Conservation (phyloP, 768 basidiomycete genomes). For the Hirschioporus abietinus region DNA sequence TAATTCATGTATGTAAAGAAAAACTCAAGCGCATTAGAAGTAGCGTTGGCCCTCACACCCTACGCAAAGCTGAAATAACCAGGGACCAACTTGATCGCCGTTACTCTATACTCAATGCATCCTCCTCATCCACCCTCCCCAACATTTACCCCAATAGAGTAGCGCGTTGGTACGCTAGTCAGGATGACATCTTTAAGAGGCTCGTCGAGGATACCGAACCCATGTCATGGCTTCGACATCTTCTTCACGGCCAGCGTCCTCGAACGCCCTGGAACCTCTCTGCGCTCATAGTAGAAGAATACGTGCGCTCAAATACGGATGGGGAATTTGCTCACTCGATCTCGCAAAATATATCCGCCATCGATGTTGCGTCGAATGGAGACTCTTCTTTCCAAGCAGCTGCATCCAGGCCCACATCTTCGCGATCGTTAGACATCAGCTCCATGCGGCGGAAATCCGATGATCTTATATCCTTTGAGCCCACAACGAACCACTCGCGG, state of each 20-base stretch:
- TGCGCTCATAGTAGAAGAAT: conserved; percentile 67
- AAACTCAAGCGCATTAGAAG: conserved; percentile 51
- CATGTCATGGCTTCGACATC: conserved; percentile 67
- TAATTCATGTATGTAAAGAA: conserved; percentile 30
- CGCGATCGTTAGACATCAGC: conserved; percentile 19
- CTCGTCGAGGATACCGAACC: conserved; percentile 63
- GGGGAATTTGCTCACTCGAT: conserved; percentile 38
- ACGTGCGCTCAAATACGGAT: conserved; percentile 36
- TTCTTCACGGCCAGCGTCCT: conserved; percentile 36
- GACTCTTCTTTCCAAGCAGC: conserved; percentile 13
- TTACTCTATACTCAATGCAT: conserved; percentile 49
- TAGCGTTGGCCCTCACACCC: conserved; percentile 44
- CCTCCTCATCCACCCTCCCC: conserved; percentile 38
- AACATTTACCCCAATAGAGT: conserved; percentile 24
- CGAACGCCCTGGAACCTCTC: conserved; percentile 53
- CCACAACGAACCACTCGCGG: conserved; percentile 37
- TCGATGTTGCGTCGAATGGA: conserved; percentile 6
- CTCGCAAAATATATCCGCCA: conserved; percentile 32
- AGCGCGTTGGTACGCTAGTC: conserved; percentile 56
- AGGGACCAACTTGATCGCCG: conserved; percentile 60
- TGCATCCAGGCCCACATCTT: conserved; percentile 16
- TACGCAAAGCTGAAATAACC: conserved; percentile 60
- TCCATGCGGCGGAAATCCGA: conserved; percentile 34
- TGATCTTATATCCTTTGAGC: conserved; percentile 54
- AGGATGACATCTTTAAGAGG: conserved; percentile 40